These are phyloP conservation scores for Leishmania major DNA, from an alignment of 208 protist species.

Conservation along the genomic window DNA sequence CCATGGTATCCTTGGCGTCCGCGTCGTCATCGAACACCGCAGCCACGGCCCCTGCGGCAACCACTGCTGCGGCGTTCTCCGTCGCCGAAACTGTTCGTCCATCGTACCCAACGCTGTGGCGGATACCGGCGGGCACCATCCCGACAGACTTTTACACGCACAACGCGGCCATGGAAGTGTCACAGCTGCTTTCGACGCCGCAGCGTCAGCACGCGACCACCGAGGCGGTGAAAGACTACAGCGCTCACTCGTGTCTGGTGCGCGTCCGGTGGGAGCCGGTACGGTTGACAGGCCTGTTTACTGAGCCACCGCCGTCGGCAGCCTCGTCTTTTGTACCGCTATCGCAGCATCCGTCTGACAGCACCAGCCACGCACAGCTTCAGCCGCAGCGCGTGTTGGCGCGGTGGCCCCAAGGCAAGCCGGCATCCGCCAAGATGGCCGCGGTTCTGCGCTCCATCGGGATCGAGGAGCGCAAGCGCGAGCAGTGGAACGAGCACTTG, in stretches of 20 bases:
- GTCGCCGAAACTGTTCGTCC: constrained; percentile 6
- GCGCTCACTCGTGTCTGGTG: constrained; percentile 43
- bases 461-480: constrained; percentile 40
- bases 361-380: background rate
- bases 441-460: constrained; percentile 42
- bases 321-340: background rate
- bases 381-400: constrained; percentile 48
- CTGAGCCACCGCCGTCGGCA: background rate
- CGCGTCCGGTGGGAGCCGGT: constrained; percentile 49
- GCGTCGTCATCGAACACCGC: background rate
- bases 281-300: background rate
- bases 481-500: constrained; percentile 43
- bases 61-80: constrained; percentile 13
- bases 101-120: constrained; percentile 38
- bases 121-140: constrained; percentile 45
- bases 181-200: background rate
- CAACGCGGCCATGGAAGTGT: constrained; percentile 3
- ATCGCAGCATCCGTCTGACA: background rate
- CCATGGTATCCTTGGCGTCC: constrained; percentile 1
- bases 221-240: constrained; percentile 32
- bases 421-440: constrained; percentile 22
- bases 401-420: constrained; percentile 48
- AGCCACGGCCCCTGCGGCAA: background rate
- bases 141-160: constrained; percentile 22
- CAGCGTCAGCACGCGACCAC: constrained; percentile 1